Conservation (phyloP, 2,329 filamentous ascomycete species). For the Celoporthe dispersa region DNA sequence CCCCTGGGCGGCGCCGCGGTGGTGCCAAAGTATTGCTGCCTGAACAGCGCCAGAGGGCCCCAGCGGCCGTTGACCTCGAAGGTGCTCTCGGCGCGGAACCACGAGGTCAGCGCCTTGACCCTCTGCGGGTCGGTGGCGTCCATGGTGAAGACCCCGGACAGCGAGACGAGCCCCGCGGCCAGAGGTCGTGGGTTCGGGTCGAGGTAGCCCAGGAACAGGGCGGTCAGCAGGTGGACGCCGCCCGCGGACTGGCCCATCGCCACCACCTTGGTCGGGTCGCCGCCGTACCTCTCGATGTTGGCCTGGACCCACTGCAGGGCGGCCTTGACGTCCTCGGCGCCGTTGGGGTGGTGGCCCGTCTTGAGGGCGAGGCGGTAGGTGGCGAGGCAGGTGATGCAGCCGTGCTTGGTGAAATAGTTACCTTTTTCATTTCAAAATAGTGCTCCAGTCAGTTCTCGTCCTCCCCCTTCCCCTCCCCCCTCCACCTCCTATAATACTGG, state of each 20-base stretch:
- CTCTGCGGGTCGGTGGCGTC: slow-evolving; percentile 7
- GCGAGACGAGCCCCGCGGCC: slow-evolving; percentile 27
- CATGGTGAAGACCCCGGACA: slow-evolving; percentile 26
- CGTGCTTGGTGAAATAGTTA: slow-evolving; percentile 34
- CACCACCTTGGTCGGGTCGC: slow-evolving; percentile 29
- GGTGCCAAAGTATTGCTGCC: slow-evolving; percentile 20
- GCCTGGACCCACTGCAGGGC: slow-evolving; percentile 31
- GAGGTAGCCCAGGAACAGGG: slow-evolving; percentile 27
- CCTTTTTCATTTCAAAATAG: slow-evolving; percentile 23
- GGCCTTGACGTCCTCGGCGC: slow-evolving; percentile 29
- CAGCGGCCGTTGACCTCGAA: slow-evolving; percentile 24
- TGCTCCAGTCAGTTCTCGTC: background rate
- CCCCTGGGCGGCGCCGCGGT: background rate
- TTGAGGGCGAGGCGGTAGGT: slow-evolving; percentile 33
- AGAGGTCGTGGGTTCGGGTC: slow-evolving; percentile 20
- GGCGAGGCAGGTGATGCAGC: slow-evolving; percentile 34
- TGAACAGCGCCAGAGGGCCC: slow-evolving; percentile 22
- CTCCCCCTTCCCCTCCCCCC: too few species aligned
- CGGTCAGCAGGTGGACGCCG: slow-evolving; percentile 28
- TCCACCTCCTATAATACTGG: too few species aligned
- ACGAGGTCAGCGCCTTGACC: slow-evolving; percentile 5
- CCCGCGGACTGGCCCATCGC: slow-evolving; percentile 33
- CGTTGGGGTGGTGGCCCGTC: slow-evolving; percentile 31
- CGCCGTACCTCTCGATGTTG: slow-evolving; percentile 32
- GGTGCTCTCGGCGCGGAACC: slow-evolving; percentile 20